Evolutionary conservation across 331 rosid genomes (phyloP), one percentile per base, ranked within the genome.

Genomic region (Acacia pycnantha): DNA sequence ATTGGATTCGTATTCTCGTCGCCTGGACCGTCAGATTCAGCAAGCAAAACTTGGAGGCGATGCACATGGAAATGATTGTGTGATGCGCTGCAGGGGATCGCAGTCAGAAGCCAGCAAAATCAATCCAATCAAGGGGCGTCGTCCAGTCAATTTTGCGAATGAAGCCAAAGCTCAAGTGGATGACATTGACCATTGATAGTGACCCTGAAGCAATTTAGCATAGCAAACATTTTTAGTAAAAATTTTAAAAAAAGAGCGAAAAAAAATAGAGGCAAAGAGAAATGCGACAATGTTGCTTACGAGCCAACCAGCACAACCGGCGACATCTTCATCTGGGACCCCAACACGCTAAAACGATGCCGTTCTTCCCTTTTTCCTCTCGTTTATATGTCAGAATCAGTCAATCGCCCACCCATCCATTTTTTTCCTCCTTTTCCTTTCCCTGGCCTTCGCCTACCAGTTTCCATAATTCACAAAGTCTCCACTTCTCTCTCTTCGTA

Each of bases 311-410:
- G 72, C 71, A 41, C 15, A 70, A 74, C 43, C 82, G 88, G 41
- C 93, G 91, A 77, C 97, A 94, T 81, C 70, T 44, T 4, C 97
- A 90, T 81, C 70, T 40, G 3, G 1, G 59, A 54, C 56, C 1
- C 58, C 11, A 77, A 21, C 76, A 58, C 12, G 76, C 51, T 26
- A 13, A 84, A 59, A 84, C 92, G 90, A 87, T 87, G 80, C 74
- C 86, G 87, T 82, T 85, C 48, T 18, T 11, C 72, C 69, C 37
- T 82, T 86, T 53, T 47, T 41, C 56, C 44, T 75, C 79, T 13
- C 37, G 4, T 33, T 35, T 9, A 9, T 9, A 9, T 74, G 46
- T 43, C 66, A 4, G 33, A 31, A 16, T 21, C 46, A 21, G 53
- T 48, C 46, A 41, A 13, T 70, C 61, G 70, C 78, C 86, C 77